Base-by-base conservation (phyloP, 176 grass and related monocot species). In the Otatea glauca region DNA sequence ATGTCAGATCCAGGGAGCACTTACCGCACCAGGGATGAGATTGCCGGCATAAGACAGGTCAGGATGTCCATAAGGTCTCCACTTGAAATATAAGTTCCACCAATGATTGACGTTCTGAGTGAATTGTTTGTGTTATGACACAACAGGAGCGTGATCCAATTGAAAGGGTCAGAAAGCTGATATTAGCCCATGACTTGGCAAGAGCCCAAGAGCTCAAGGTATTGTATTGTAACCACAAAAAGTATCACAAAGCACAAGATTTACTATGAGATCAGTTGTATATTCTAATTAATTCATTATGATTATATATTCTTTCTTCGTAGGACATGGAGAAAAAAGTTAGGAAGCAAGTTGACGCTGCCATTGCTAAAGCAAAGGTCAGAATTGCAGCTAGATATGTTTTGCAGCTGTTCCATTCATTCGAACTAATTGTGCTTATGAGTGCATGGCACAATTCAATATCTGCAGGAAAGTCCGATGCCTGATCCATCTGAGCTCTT, bases 1-100 rank as follows among this genome's bases (percentile, higher is more conserved):
- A 95, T 98, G 92, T 95, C 93, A 29, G 92, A 98, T 81, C 96
- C 96, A 49, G 93, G 89, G 27, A 95, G 96, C 89, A 95, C 91
- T 23, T 98, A 95, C 76, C 91, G 96, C 10, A 98, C 91, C 3
- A 90, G 91, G 74, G 48, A 93, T 83, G 92, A 93, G 64, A 95
- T 95, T 76, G 83, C 82, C 27, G 92, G 90, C 35, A 77, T 98
- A 76, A 72, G 96, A 89, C 91, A 98, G 88, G 91, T 95, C 7
- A 71, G 58, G 56, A 81, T 72, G 5, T 17, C 71, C 53, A 25
- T 16, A 6, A 51, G n/a, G 16, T 45, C 17, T 7, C 8, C 48
- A 1, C 67, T 76, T 79, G 9, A 43, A 60, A 65, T 79, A 18
- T 50, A 16, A 61, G 2, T n/a, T 21, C 3, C 44, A 73, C 39